Percentiles rank a stretch among this genome's conserved stretches.
Conservation (phyloP, 257 asterid genomes). For the Hygrophila difformis region DNA sequence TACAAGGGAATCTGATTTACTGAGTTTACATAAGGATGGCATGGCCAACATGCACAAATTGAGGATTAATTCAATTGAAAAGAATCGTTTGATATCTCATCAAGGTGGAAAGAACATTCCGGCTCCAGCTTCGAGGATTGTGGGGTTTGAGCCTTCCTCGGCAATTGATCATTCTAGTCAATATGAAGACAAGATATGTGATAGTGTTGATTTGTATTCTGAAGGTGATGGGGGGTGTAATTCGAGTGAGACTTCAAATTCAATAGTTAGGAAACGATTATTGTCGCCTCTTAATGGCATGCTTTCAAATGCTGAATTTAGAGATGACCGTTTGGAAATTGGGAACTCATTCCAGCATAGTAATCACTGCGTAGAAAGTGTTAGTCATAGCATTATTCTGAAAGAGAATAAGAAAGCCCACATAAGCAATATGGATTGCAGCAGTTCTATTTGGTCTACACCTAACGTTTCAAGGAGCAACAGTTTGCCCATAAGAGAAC, state of each 20-base stretch:
- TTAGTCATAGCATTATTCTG: conserved; percentile 18
- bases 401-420: conserved; percentile 67
- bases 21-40: conserved; percentile 40
- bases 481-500: conserved; percentile 24
- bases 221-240: conserved; percentile 19
- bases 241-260: conserved; percentile 32
- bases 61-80: conserved; percentile 43
- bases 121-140: conserved; percentile 66
- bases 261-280: conserved; percentile 51
- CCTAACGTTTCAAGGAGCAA: conserved; percentile 22
- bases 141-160: conserved; percentile 59
- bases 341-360: conserved; percentile 22
- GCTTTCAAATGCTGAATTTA: conserved; percentile 34
- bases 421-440: conserved; percentile 31
- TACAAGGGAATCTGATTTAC: conserved; percentile 33
- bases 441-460: conserved; percentile 24
- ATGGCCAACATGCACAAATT: conserved; percentile 31
- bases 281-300: conserved; percentile 61
- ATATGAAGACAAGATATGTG: conserved; percentile 28
- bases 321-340: conserved; percentile 39
- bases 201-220: conserved; percentile 17
- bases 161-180: conserved; percentile 16
- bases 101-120: conserved; percentile 41
- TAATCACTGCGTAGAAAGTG: conserved; percentile 20
- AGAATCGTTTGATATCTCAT: conserved; percentile 23